Evolutionary conservation across 2,329 filamentous ascomycete genomes (phyloP).

Genomic region (Parastagonospora nodorum): DNA sequence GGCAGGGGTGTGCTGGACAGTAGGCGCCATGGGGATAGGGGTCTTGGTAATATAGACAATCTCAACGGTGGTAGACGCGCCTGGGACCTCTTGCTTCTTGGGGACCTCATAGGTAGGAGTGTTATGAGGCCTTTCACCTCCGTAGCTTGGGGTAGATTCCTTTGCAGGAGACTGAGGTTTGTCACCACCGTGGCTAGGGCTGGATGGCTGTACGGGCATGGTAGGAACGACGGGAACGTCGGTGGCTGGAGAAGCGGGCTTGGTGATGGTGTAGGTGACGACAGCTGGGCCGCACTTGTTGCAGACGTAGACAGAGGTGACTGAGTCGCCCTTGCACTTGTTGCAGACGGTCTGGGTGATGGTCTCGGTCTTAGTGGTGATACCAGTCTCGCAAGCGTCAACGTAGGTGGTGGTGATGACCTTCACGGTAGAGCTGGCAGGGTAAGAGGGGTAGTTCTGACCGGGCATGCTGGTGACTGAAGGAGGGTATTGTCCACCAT

Average conservation of each 20-base stretch:
- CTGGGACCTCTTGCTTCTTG: slow-evolving; percentile 5
- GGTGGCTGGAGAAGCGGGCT: slow-evolving; percentile 3
- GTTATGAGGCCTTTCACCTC: not conserved
- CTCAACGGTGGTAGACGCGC: slow-evolving; percentile 1
- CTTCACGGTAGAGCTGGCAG: slow-evolving; percentile 1
- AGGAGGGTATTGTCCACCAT: slow-evolving; percentile 2
- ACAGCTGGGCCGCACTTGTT: slow-evolving; percentile 5
- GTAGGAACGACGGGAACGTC: not conserved
- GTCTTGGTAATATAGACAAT: slow-evolving; percentile 8
- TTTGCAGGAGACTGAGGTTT: not conserved
- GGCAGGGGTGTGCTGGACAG: slow-evolving; percentile 2
- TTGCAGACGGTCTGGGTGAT: slow-evolving; percentile 5
- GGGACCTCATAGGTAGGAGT: slow-evolving; percentile 1
- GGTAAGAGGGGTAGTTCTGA: slow-evolving; percentile 2
- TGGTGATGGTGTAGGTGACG: slow-evolving; percentile 7
- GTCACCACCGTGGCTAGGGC: slow-evolving; percentile 1
- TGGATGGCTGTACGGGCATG: not conserved
- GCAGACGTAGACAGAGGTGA: slow-evolving; percentile 6
- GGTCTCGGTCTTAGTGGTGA: slow-evolving; percentile 6
- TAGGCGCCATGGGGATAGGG: slow-evolving; percentile 1
- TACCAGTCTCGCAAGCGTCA: slow-evolving; percentile 5
- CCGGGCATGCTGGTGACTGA: slow-evolving; percentile 1
- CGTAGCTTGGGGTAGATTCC: not conserved
- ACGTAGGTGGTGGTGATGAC: slow-evolving; percentile 6
- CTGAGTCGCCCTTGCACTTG: slow-evolving; percentile 6